phyloP scores from a whole-genome alignment of 2,329 filamentous ascomycete species.

The Nigrospora oryzae region DNA sequence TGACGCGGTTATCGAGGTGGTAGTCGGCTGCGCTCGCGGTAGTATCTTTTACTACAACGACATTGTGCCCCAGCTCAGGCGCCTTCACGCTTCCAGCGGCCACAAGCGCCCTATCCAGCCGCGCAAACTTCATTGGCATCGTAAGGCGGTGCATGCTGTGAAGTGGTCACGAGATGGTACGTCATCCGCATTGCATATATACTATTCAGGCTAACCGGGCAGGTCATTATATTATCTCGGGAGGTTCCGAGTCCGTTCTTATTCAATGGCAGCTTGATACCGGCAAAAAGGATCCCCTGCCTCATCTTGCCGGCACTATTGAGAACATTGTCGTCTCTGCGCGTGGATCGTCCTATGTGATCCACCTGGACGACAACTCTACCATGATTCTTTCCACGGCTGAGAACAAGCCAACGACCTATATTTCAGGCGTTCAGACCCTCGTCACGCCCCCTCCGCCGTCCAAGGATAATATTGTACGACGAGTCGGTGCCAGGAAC shows the following conservation, averaged over 20 bases:
- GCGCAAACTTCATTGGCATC: conserved; percentile 84
- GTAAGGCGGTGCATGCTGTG: conserved; percentile 70
- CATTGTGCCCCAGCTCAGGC: conserved; percentile 50
- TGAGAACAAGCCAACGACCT: conserved; percentile 76
- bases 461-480: conserved; percentile 44
- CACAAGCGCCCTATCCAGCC: conserved; percentile 43
- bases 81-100: conserved; percentile 25
- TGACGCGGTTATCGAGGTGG: conserved; percentile 55
- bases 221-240: conserved; percentile 92
- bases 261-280: conserved; percentile 93
- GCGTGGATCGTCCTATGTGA: conserved; percentile 68
- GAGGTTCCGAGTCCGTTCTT: conserved; percentile 80
- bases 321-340: conserved; percentile 79
- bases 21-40: conserved; percentile 68
- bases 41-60: conserved; percentile 77
- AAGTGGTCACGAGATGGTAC: conserved; percentile 91
- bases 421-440: conserved; percentile 75
- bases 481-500: conserved; percentile 37
- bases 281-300: conserved; percentile 70
- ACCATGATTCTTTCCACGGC: conserved; percentile 83
- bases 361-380: conserved; percentile 88
- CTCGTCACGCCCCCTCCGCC: conserved; percentile 40
- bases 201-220: conserved; percentile 8
- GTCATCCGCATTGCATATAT: conserved; percentile 11
- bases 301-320: conserved; percentile 81